Percentiles rank a stretch among this genome's conserved stretches.
Evolutionary conservation across 495 filamentous ascomycete genomes (phyloP).

Genomic region (Trichoderma orchidacearum): DNA sequence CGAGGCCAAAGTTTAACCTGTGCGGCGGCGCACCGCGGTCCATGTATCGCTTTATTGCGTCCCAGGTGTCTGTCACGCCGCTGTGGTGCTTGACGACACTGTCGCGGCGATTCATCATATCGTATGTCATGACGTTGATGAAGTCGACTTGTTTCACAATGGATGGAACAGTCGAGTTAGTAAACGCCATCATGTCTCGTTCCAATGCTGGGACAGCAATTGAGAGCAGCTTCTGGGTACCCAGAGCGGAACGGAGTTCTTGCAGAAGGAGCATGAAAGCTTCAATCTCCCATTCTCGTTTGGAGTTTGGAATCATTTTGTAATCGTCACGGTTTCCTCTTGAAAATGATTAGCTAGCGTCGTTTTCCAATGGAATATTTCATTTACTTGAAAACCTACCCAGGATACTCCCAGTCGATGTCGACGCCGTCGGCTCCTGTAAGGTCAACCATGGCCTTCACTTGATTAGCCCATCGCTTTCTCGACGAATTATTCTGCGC

Average conservation of each 20-base stretch:
- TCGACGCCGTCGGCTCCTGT: constrained; percentile 55
- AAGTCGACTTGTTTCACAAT: constrained; percentile 57
- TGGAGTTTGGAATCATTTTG: constrained; percentile 48
- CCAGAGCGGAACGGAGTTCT: constrained; percentile 45
- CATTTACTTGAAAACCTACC: constrained; percentile 15
- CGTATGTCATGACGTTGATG: constrained; percentile 71
- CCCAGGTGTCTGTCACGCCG: constrained; percentile 38
- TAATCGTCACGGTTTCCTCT: constrained; percentile 69
- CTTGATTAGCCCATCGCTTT: constrained; percentile 47
- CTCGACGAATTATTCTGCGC: constrained; percentile 39
- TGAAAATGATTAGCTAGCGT: not conserved
- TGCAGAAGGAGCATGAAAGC: constrained; percentile 51
- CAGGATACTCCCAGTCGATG: constrained; percentile 74
- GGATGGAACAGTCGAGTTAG: constrained; percentile 41
- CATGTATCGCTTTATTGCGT: constrained; percentile 45
- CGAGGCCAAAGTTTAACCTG: constrained; percentile 60
- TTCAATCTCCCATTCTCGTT: constrained; percentile 45
- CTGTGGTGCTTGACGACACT: constrained; percentile 54
- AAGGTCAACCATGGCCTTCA: constrained; percentile 45
- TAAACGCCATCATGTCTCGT: constrained; percentile 63
- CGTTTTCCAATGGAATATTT: not conserved
- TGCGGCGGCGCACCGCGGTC: constrained; percentile 38
- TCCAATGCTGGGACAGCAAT: constrained; percentile 56
- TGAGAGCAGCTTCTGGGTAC: constrained; percentile 47
- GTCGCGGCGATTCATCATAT: constrained; percentile 65